These are phyloP conservation scores for Irpex sp. DNA, from an alignment of 1,284 basidiomycete species.

Conservation along the genomic window DNA sequence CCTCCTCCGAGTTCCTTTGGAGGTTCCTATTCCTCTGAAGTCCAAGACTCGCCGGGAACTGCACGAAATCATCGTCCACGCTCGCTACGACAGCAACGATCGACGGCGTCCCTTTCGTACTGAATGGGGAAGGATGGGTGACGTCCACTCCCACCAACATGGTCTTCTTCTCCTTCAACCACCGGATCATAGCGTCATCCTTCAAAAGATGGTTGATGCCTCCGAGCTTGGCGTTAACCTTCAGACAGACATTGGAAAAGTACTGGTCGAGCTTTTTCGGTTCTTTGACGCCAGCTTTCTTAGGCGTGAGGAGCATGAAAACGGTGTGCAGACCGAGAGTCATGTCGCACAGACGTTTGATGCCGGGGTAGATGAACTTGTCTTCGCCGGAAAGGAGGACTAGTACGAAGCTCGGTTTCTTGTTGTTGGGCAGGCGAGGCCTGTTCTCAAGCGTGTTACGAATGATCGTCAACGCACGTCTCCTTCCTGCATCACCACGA, in stretches of 20 bases:
- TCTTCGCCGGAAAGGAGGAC: slow-evolving; percentile 62
- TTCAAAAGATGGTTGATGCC: slow-evolving; percentile 73
- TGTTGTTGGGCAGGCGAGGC: slow-evolving; percentile 14
- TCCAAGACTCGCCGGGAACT: slow-evolving; percentile 67
- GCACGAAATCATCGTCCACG: slow-evolving; percentile 59
- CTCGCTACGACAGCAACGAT: slow-evolving; percentile 78
- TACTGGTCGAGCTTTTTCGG: slow-evolving; percentile 62
- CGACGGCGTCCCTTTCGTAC: slow-evolving; percentile 62
- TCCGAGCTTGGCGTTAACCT: slow-evolving; percentile 74
- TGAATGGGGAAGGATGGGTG: slow-evolving; percentile 62
- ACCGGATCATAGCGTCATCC: slow-evolving; percentile 42
- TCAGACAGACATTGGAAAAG: slow-evolving; percentile 65
- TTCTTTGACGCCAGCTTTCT: slow-evolving; percentile 50
- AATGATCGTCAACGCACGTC: slow-evolving; percentile 38
- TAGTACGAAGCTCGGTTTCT: slow-evolving; percentile 55
- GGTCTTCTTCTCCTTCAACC: slow-evolving; percentile 62
- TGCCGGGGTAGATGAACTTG: slow-evolving; percentile 69
- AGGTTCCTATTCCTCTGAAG: slow-evolving; percentile 50
- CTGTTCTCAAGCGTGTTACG: slow-evolving; percentile 32
- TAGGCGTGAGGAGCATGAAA: slow-evolving; percentile 47
- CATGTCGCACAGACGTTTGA: slow-evolving; percentile 72
- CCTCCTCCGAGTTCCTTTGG: slow-evolving; percentile 49
- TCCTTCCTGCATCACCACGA: slow-evolving; percentile 39
- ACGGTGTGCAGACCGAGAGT: slow-evolving; percentile 66
- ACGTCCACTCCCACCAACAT: slow-evolving; percentile 84